Conservation (phyloP, 345 rosid genomes). For the Pistacia vera region DNA sequence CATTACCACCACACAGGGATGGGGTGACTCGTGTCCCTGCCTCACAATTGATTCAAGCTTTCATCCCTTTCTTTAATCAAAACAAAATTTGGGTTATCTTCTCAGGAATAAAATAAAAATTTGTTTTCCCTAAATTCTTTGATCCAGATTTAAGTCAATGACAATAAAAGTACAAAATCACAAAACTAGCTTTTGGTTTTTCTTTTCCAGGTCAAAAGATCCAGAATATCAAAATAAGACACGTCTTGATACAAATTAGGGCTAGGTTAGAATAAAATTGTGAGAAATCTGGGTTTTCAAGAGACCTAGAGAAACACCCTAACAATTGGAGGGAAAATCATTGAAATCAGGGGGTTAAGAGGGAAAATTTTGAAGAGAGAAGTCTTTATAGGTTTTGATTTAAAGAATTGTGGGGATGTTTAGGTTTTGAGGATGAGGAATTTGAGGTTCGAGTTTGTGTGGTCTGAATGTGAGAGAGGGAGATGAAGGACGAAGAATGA, state of each 20-base stretch:
- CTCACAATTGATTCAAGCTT: neutral
- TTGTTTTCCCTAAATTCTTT: neutral
- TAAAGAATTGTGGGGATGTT: neutral
- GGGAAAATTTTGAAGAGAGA: slow-evolving; percentile 21
- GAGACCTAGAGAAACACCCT: neutral
- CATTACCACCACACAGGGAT: too few species aligned
- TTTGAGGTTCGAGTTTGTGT: slow-evolving; percentile 12
- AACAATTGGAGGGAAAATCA: slow-evolving; percentile 5
- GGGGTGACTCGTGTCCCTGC: too few species aligned
- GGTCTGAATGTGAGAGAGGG: slow-evolving; percentile 3
- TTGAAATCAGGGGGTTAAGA: neutral
- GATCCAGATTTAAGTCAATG: slow-evolving; percentile 10
- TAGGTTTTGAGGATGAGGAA: slow-evolving; percentile 4
- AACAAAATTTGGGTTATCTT: neutral
- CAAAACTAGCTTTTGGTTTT: neutral
- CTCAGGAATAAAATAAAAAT: neutral
- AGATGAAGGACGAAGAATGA: slow-evolving; percentile 10
- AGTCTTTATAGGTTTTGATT: slow-evolving; percentile 34
- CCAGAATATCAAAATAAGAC: neutral
- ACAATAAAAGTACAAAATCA: neutral
- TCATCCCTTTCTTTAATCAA: neutral
- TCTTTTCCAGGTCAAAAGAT: neutral
- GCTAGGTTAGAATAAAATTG: neutral
- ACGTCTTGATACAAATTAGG: neutral
- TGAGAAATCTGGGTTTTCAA: slow-evolving; percentile 8